Evolutionary conservation across 108 stramenopile species (phyloP).

Genomic region (Cyclostephanos tholiformis): DNA sequence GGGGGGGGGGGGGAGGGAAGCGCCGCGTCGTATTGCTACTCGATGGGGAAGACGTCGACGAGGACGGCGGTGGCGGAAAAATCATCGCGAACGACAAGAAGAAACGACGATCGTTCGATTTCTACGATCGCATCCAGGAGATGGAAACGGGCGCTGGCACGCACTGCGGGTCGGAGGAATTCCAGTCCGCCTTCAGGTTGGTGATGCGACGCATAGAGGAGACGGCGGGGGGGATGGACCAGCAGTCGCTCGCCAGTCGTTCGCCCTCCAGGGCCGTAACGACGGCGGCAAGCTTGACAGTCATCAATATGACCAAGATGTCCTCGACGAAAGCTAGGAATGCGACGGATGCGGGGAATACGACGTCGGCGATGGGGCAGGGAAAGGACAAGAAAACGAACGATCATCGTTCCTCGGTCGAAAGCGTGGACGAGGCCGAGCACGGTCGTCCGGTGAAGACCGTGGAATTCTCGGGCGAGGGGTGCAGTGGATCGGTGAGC

Average conservation of each 20-base stretch:
- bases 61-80: too few species aligned
- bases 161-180: constrained; percentile 20
- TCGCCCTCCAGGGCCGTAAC: neutral
- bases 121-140: constrained; percentile 5
- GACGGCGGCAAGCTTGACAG: neutral
- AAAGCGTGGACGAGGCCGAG: neutral
- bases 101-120: constrained; percentile 10
- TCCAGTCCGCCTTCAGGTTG: constrained; percentile 16
- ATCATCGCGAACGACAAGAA: constrained; percentile 5
- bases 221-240: neutral
- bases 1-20: too few species aligned
- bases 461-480: constrained; percentile 5
- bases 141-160: neutral
- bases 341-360: neutral
- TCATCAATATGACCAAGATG: neutral
- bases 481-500: constrained; percentile 4
- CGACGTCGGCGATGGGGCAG: neutral
- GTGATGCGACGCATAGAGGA: constrained; percentile 16
- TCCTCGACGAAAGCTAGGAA: neutral
- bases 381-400: neutral
- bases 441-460: constrained; percentile 7
- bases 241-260: neutral
- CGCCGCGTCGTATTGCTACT: too few species aligned
- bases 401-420: neutral
- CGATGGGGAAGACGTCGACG: too few species aligned